Conservation (phyloP, 805 yeast genomes). For the Clavispora fructus region DNA sequence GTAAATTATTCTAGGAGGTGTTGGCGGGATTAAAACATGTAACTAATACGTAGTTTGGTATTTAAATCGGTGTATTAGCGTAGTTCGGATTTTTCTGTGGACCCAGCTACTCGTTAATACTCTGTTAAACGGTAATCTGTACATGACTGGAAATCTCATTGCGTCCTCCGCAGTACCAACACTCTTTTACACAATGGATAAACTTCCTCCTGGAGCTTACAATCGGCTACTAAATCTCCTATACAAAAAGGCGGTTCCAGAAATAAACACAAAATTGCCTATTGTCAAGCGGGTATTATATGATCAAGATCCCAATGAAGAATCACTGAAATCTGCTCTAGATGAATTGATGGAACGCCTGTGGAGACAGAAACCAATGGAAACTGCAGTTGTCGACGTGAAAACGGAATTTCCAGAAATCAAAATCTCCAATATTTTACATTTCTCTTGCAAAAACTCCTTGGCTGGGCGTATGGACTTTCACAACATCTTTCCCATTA, state of each 20-base stretch:
- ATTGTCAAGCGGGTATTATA: constrained; percentile 24
- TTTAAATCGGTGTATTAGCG: too few relatives aligned
- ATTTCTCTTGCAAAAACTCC: constrained; percentile 34
- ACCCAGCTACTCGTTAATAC: too few relatives aligned
- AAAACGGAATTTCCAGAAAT: constrained; percentile 5
- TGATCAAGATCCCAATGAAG: constrained; percentile 10
- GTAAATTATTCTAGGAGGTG: too few relatives aligned
- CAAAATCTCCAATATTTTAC: constrained; percentile 27
- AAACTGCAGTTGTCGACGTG: constrained; percentile 20
- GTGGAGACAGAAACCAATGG: constrained; percentile 27
- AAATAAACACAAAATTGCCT: constrained; percentile 24
- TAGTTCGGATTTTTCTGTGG: too few relatives aligned
- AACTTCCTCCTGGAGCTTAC: constrained; percentile 15
- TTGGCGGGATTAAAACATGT: too few relatives aligned
- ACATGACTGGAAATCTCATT: background rate
- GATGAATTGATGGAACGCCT: constrained; percentile 25
- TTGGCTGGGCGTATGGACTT: constrained; percentile 37
- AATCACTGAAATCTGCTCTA: constrained; percentile 16
- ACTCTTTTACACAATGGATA: constrained; percentile 4
- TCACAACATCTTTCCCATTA: constrained; percentile 30
- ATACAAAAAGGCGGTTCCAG: constrained; percentile 25
- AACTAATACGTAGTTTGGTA: too few relatives aligned
- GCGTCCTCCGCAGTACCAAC: background rate
- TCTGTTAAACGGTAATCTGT: background rate
- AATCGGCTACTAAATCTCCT: constrained; percentile 26